Conservation (phyloP, 345 rosid species). For the Eutrema heterophyllum region DNA sequence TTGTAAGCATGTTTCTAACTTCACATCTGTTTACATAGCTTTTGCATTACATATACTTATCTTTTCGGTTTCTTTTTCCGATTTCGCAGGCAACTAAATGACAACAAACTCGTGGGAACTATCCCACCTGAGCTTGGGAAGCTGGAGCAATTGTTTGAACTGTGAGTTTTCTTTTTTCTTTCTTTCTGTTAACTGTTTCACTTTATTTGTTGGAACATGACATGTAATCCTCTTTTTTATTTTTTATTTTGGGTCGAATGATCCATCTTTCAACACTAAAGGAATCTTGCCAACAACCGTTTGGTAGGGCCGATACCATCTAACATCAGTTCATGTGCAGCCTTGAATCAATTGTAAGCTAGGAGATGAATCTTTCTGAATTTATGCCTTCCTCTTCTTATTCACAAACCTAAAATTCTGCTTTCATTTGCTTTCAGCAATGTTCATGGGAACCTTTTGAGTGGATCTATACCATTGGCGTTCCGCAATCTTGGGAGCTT, state of each 20-base stretch:
- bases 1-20: constrained; percentile 43
- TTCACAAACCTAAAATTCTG: not conserved
- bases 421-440: constrained; percentile 39
- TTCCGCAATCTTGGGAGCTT: constrained; percentile 73
- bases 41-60: not conserved
- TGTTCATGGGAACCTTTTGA: constrained; percentile 78
- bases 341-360: constrained; percentile 85
- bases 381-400: not conserved
- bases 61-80: not conserved
- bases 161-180: constrained; percentile 40
- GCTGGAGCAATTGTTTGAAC: constrained; percentile 84
- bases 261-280: constrained; percentile 10
- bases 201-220: not conserved
- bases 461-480: constrained; percentile 71
- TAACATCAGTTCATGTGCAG: constrained; percentile 77
- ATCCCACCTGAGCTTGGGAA: constrained; percentile 96
- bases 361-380: not conserved
- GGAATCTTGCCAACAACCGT: constrained; percentile 86
- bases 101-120: constrained; percentile 58
- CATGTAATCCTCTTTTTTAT: not conserved
- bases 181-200: not conserved
- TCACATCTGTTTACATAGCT: not conserved
- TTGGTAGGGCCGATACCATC: constrained; percentile 85
- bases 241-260: not conserved
- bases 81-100: constrained; percentile 67